phyloP scores from a whole-genome alignment of 2,329 filamentous ascomycete species.

The Aureobasidium musti region DNA sequence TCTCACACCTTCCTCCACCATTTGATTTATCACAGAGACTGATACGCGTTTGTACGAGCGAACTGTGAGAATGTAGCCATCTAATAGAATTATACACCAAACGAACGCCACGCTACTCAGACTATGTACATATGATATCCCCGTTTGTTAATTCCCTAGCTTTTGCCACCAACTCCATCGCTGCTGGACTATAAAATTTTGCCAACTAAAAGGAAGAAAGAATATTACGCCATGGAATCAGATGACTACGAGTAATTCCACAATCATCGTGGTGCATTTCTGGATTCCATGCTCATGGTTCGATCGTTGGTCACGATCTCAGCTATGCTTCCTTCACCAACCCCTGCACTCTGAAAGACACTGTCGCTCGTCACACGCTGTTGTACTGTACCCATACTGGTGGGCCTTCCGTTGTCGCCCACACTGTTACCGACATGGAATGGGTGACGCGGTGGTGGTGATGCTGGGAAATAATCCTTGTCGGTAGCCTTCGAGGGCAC shows the following conservation, averaged over 20 bases:
- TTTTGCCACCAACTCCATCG: slow-evolving; percentile 19
- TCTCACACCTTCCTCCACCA: slow-evolving; percentile 3
- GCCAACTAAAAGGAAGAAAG: neutral
- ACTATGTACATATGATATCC: slow-evolving; percentile 18
- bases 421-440: slow-evolving; percentile 6
- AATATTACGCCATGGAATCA: neutral
- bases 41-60: neutral
- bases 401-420: slow-evolving; percentile 25
- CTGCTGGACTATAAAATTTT: neutral
- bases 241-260: neutral
- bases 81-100: neutral
- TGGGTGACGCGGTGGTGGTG: slow-evolving; percentile 7
- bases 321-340: slow-evolving; percentile 30
- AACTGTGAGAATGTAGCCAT: neutral
- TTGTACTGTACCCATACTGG: slow-evolving; percentile 31
- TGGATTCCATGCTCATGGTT: slow-evolving; percentile 29
- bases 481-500: slow-evolving; percentile 14
- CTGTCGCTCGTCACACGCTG: slow-evolving; percentile 30
- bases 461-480: slow-evolving; percentile 20
- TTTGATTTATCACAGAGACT: neutral
- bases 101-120: slow-evolving; percentile 17
- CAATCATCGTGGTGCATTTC: slow-evolving; percentile 8
- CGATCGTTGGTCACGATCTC: slow-evolving; percentile 29
- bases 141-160: neutral
- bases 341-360: slow-evolving; percentile 28